Conservation (phyloP, 202 grass and related monocot species). For the Panicum hallii region DNA sequence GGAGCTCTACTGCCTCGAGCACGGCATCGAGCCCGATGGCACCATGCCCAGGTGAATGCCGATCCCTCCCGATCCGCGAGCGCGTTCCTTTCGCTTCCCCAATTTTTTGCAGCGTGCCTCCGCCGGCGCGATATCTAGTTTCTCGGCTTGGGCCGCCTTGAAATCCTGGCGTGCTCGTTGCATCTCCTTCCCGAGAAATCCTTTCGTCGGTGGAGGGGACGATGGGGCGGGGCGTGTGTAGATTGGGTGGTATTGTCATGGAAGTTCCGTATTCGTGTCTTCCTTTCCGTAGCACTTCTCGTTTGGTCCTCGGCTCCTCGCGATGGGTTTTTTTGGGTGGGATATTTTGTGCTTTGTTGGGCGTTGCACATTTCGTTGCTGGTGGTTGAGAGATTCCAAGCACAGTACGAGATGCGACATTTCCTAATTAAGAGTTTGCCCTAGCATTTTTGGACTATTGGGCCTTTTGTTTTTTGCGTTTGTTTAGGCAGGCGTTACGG, state of each 20-base stretch:
- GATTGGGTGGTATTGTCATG: neutral
- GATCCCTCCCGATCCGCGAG: neutral
- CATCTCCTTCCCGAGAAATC: neutral
- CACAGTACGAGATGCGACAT: slow-evolving; percentile 21
- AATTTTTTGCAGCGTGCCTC: neutral
- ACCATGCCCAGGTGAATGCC: slow-evolving; percentile 67
- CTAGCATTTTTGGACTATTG: neutral
- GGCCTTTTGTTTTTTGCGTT: slow-evolving; percentile 1
- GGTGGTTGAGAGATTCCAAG: slow-evolving; percentile 29
- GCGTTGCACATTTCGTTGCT: slow-evolving; percentile 26
- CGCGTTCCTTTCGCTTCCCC: neutral
- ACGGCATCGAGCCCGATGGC: slow-evolving; percentile 78
- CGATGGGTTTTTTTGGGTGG: neutral
- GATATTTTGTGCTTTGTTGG: neutral
- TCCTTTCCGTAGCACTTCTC: slow-evolving; percentile 18
- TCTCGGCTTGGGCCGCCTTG: neutral
- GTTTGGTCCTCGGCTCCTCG: neutral
- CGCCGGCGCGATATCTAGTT: neutral
- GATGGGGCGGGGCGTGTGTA: neutral
- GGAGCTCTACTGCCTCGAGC: slow-evolving; percentile 96
- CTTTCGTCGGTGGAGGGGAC: neutral
- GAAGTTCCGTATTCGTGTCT: neutral
- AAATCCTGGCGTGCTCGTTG: neutral
- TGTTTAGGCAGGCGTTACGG: slow-evolving; percentile 1
- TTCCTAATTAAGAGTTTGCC: neutral